Base-by-base conservation (phyloP, 208 protist genomes). In the Crithidia thermophila region DNA sequence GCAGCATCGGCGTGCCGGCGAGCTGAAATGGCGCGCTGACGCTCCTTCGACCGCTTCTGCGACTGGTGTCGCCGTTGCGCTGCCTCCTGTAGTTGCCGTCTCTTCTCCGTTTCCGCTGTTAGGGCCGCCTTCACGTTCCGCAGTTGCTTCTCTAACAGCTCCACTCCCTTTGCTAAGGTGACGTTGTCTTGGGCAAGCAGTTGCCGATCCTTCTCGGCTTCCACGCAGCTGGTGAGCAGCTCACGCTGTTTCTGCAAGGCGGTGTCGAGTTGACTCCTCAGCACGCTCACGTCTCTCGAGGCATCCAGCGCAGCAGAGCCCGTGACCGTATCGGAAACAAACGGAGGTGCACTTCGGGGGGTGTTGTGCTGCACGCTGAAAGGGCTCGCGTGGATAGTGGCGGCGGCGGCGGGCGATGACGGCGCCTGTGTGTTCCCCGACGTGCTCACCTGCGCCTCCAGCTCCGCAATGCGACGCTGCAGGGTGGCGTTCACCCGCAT, bases 401-500 rank as follows among this genome's bases (percentile, higher is more conserved):
- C 20, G 2, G 43, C 2, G n/a, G 43, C 13, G n/a, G n/a, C n/a
- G n/a, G n/a, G n/a, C 40, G 3, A 18, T 9, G 0, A 33, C 1
- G 2, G n/a, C 21, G 16, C 2, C 39, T 10, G 28, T 34, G n/a
- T 66, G n/a, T n/a, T n/a, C n/a, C n/a, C n/a, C 23, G 34, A 60
- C 40, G 69, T 37, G 27, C 28, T 28, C 18, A 85, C 43, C 30
- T 79, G 39, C n/a, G 59, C 49, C 50, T 94, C 77, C 20, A 88
- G 55, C 31, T 75, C 64, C 13, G 60, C 55, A 23, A 88, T 40
- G 21, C 72, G 67, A 1, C 61, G 46, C 52, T 83, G 81, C 50
- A 88, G 67, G n/a, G 74, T 34, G 0, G 76, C 56, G 74, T 94
- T 91, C 16, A 90, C 18, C 9, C 68, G 52, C 85, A 94, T 88